These are phyloP conservation scores for Aureobasidium sp. DNA, from an alignment of 2,329 filamentous ascomycete species.

Conservation along the genomic window DNA sequence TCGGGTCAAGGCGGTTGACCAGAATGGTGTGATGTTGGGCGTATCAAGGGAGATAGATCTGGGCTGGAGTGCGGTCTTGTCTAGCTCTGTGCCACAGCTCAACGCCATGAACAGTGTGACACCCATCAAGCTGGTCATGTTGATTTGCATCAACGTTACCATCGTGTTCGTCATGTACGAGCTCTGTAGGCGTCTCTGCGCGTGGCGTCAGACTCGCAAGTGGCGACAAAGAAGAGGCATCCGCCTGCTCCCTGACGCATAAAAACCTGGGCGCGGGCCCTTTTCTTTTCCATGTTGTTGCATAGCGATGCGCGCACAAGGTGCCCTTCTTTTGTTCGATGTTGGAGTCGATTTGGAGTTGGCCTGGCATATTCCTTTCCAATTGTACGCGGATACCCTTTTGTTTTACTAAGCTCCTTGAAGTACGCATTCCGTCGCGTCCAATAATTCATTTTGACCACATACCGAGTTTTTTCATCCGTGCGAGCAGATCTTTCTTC, in stretches of 20 bases:
- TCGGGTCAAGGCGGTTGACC: constrained; percentile 12
- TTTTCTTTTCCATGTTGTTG: neutral
- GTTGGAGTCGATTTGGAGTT: neutral
- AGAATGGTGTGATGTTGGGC: constrained; percentile 4
- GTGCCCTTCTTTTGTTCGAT: neutral
- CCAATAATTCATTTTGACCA: neutral
- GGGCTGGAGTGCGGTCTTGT: constrained; percentile 11
- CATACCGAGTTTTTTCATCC: neutral
- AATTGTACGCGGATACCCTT: constrained; percentile 5
- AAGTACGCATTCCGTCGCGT: neutral
- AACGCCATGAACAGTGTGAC: neutral
- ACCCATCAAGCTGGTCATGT: constrained; percentile 18
- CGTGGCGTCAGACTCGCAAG: constrained; percentile 16
- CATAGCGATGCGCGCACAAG: neutral
- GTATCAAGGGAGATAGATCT: constrained; percentile 13
- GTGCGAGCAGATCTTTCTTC: neutral
- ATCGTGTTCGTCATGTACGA: constrained; percentile 22
- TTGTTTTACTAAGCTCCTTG: neutral
- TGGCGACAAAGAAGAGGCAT: constrained; percentile 6
- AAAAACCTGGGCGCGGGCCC: neutral
- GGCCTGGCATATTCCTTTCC: neutral
- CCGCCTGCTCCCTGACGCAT: constrained; percentile 6
- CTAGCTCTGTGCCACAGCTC: neutral
- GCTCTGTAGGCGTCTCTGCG: constrained; percentile 20
- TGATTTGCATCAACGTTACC: constrained; percentile 17